A percentile compares a stretch with the other conserved stretches of the same genome.
phyloP scores from a whole-genome alignment of 2,329 filamentous ascomycete genomes.

The Hypoxylon sp. region DNA sequence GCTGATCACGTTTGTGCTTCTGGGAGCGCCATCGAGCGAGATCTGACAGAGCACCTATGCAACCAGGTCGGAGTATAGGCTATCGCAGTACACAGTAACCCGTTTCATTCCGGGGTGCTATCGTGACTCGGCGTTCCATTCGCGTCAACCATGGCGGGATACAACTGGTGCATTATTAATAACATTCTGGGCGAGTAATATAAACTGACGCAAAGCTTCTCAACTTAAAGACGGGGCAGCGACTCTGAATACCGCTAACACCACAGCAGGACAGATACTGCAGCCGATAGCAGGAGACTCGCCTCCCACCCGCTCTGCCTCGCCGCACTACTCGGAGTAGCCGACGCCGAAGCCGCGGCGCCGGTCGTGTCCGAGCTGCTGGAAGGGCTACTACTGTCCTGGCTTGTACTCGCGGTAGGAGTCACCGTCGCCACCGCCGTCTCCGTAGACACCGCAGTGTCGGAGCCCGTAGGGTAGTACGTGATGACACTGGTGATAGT shows the following conservation, averaged over 20 bases:
- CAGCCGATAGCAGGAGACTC: neutral
- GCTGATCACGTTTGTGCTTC: too few relatives aligned
- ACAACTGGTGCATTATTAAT: too few relatives aligned
- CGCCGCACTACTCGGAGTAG: neutral
- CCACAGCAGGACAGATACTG: neutral
- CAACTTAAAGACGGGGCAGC: neutral
- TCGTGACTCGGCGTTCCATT: too few relatives aligned
- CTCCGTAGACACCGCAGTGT: neutral
- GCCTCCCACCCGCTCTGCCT: neutral
- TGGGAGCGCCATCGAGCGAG: too few relatives aligned
- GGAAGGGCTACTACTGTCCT: too few relatives aligned
- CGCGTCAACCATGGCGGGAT: too few relatives aligned
- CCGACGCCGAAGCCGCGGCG: neutral
- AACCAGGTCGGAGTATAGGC: too few relatives aligned
- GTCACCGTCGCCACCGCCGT: neutral
- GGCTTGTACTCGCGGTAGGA: neutral
- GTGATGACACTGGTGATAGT: constrained; percentile 10
- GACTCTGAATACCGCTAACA: too few relatives aligned
- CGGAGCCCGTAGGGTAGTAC: constrained; percentile 8
- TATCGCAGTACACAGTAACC: too few relatives aligned
- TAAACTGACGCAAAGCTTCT: neutral
- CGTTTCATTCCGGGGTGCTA: too few relatives aligned
- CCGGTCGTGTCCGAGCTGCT: neutral
- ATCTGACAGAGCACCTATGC: too few relatives aligned
- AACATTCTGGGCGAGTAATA: too few relatives aligned